Conservation (phyloP, 1,284 basidiomycete genomes). For the Vanrija pseudolonga region DNA sequence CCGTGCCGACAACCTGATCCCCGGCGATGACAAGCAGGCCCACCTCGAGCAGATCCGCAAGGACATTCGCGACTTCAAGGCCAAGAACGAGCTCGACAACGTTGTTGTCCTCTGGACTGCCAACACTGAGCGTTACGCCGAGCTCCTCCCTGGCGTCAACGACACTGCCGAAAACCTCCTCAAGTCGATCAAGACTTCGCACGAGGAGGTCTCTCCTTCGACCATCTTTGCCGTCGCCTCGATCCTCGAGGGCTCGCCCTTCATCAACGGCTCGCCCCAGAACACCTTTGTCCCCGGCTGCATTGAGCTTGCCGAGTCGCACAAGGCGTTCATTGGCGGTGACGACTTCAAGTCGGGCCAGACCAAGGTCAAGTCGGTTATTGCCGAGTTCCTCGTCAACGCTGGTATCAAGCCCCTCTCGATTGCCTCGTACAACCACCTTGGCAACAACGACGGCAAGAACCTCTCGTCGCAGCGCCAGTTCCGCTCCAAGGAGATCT, state of each 20-base stretch:
- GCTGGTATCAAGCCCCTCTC: constrained; percentile 97
- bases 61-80: constrained; percentile 93
- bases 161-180: constrained; percentile 90
- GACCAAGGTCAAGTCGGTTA: constrained; percentile 90
- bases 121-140: constrained; percentile 97
- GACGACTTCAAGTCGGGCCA: constrained; percentile 96
- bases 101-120: constrained; percentile 96
- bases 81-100: constrained; percentile 74
- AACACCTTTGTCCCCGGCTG: constrained; percentile 98
- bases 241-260: constrained; percentile 91
- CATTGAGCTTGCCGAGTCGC: constrained; percentile 84
- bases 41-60: constrained; percentile 89
- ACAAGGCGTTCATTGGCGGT: constrained; percentile 91
- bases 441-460: constrained; percentile 96
- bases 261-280: constrained; percentile 97
- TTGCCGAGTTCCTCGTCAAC: constrained; percentile 98
- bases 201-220: constrained; percentile 90
- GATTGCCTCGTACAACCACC: constrained; percentile 96
- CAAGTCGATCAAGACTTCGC: constrained; percentile 73
- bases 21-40: constrained; percentile 78
- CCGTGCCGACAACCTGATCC: constrained; percentile 80
- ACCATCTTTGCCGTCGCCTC: constrained; percentile 93
- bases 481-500: constrained; percentile 98
- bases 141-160: constrained; percentile 90
- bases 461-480: constrained; percentile 89